phyloP scores from a whole-genome alignment of 441 rosid species.

The Bocquillonia castaneifolia region DNA sequence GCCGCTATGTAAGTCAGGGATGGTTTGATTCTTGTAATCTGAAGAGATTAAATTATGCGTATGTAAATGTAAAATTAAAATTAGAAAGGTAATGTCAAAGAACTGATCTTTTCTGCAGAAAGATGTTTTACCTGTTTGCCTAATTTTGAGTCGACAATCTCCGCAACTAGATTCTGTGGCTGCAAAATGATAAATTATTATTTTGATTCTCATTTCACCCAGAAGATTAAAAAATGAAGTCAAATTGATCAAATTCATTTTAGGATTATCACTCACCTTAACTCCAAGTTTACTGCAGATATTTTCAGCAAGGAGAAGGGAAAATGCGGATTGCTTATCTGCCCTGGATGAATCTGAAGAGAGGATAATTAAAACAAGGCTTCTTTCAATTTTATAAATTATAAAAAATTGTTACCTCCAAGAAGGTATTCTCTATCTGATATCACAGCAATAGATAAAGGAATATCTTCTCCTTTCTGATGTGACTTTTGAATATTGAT shows the following conservation, averaged over 20 bases:
- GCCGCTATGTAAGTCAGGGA: constrained; percentile 79
- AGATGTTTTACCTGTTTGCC: constrained; percentile 73
- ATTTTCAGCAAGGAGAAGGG: constrained; percentile 90
- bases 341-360: constrained; percentile 80
- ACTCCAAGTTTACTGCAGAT: constrained; percentile 82
- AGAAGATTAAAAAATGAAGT: neutral
- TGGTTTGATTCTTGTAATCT: constrained; percentile 81
- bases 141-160: constrained; percentile 81
- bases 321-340: constrained; percentile 80
- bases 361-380: constrained; percentile 18
- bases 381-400: constrained; percentile 17
- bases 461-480: constrained; percentile 48
- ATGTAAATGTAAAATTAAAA: neutral
- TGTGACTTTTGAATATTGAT: constrained; percentile 44
- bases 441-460: constrained; percentile 76
- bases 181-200: constrained; percentile 24
- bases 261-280: constrained; percentile 40
- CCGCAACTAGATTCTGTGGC: constrained; percentile 92
- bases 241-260: neutral
- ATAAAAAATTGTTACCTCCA: constrained; percentile 36
- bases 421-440: constrained; percentile 80
- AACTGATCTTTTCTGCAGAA: constrained; percentile 16
- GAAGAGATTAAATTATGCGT: constrained; percentile 21
- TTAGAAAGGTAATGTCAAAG: constrained; percentile 3
- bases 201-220: constrained; percentile 15